A percentile compares a stretch with the other conserved stretches of the same genome.
Evolutionary conservation across 495 filamentous ascomycete genomes (phyloP).

Genomic region (Annulohypoxylon stygium): DNA sequence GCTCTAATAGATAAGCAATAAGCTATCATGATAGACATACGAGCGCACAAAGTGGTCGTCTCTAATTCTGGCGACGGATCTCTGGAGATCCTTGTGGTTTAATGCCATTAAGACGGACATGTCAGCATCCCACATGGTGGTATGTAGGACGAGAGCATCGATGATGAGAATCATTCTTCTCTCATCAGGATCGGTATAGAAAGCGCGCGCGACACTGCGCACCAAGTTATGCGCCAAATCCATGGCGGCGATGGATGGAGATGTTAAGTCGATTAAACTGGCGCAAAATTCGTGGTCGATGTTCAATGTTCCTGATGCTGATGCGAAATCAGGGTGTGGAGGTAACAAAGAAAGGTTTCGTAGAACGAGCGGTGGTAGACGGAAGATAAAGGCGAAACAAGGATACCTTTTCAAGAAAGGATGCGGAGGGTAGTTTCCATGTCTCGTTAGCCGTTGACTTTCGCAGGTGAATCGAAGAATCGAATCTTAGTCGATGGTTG

Average conservation of each 20-base stretch:
- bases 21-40: slow-evolving; percentile 60
- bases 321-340: neutral
- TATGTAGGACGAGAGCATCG: slow-evolving; percentile 93
- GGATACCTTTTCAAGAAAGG: slow-evolving; percentile 19
- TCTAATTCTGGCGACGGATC: slow-evolving; percentile 82
- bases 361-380: neutral
- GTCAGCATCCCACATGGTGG: slow-evolving; percentile 87
- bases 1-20: slow-evolving; percentile 18
- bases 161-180: slow-evolving; percentile 89
- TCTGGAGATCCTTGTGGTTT: slow-evolving; percentile 89
- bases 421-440: slow-evolving; percentile 22
- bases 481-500: neutral
- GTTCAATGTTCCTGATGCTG: neutral
- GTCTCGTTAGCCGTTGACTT: slow-evolving; percentile 8
- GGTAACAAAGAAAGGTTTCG: neutral
- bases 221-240: slow-evolving; percentile 90
- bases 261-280: neutral
- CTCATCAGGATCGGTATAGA: slow-evolving; percentile 72
- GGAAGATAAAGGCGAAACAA: slow-evolving; percentile 17
- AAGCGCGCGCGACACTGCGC: slow-evolving; percentile 87
- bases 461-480: neutral
- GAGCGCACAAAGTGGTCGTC: slow-evolving; percentile 89
- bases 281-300: neutral
- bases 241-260: slow-evolving; percentile 62
- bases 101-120: slow-evolving; percentile 86